Evolutionary conservation across 2,329 filamentous ascomycete species (phyloP).

Genomic region (Alternaria gansuensis): DNA sequence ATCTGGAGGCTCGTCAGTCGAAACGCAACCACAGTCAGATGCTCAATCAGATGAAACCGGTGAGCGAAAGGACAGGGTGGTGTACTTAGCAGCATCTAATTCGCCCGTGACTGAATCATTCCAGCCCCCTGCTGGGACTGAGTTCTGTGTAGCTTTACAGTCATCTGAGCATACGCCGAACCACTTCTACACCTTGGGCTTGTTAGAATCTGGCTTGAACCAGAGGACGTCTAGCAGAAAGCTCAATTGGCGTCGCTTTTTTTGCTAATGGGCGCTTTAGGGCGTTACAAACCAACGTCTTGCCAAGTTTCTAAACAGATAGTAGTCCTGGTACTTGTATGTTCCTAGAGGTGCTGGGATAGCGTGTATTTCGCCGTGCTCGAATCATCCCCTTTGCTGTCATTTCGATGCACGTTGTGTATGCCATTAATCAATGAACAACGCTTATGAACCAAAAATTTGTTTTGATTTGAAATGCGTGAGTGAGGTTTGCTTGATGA

Average conservation of each 20-base stretch:
- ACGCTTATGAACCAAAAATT: too few relatives aligned
- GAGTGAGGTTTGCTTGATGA: neutral
- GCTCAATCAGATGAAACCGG: neutral
- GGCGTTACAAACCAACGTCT: neutral
- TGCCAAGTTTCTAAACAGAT: neutral
- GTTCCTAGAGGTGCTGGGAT: neutral
- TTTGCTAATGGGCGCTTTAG: neutral
- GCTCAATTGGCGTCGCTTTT: neutral
- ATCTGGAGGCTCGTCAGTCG: neutral
- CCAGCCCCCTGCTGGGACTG: neutral
- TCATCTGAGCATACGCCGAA: neutral
- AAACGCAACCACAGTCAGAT: neutral
- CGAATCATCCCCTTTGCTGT: too few relatives aligned
- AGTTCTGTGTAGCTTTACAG: neutral
- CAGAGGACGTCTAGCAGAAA: neutral
- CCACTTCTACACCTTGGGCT: neutral
- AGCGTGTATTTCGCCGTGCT: neutral
- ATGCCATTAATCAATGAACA: neutral
- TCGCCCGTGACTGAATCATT: neutral
- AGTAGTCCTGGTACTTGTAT: neutral
- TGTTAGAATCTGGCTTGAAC: constrained; percentile 2
- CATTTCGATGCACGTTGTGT: too few relatives aligned
- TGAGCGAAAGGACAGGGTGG: neutral
- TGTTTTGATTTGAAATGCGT: neutral
- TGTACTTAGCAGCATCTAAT: neutral